These are phyloP conservation scores for Tolypocladium paradoxum DNA, from an alignment of 2,329 filamentous ascomycete genomes.

Conservation along the genomic window DNA sequence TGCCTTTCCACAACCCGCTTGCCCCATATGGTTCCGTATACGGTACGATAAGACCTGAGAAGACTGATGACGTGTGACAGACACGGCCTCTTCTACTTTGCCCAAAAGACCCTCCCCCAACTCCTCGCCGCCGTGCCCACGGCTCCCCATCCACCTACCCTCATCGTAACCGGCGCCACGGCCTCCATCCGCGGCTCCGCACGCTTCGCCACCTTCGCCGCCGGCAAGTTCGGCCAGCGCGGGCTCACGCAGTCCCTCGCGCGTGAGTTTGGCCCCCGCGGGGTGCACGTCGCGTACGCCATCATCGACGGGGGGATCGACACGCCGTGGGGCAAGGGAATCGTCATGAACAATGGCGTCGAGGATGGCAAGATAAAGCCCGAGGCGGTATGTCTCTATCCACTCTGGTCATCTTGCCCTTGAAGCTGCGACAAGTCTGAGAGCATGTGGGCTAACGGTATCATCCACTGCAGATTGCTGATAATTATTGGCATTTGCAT, in stretches of 20 bases:
- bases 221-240: constrained; percentile 69
- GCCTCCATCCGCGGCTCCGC: constrained; percentile 66
- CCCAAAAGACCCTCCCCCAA: constrained; percentile 58
- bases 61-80: constrained; percentile 22
- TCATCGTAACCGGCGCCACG: constrained; percentile 82
- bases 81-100: constrained; percentile 65
- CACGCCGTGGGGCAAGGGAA: constrained; percentile 56
- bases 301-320: constrained; percentile 82
- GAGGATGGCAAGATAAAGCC: constrained; percentile 58
- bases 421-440: no score
- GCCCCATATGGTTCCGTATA: no score
- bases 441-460: not conserved
- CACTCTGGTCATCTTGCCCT: not conserved
- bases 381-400: constrained; percentile 51
- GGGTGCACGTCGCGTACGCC: constrained; percentile 73
- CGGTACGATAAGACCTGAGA: no score
- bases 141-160: constrained; percentile 55
- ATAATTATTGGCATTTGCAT: constrained; percentile 76
- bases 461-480: constrained; percentile 55
- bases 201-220: constrained; percentile 59
- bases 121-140: constrained; percentile 50
- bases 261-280: constrained; percentile 73
- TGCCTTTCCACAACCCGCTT: not conserved
- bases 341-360: constrained; percentile 30
- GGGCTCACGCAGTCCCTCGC: constrained; percentile 66